Evolutionary conservation across 2,329 filamentous ascomycete species (phyloP), one percentile per base, ranked within the genome.

Genomic region (Penicillium vulpinum): DNA sequence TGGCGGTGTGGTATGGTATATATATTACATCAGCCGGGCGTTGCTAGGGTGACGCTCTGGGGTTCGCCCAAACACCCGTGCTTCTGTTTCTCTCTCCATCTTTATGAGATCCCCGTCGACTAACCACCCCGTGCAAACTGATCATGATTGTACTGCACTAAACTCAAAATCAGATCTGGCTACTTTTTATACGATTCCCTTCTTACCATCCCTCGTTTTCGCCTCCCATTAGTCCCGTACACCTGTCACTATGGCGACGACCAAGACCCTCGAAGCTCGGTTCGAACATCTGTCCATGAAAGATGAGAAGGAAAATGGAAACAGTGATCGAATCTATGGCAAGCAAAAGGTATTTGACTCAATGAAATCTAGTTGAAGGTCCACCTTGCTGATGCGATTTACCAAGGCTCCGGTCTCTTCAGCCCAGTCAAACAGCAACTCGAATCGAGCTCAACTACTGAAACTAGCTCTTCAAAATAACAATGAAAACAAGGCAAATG

Each of bases 231-330:
- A 41, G 36, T 54, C 18, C 56, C 50, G 54, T 47, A 35, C 51
- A 24, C 53, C 18, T 31, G 50, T 45, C 61, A 87, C 46, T 41
- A 84, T 93, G 89, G 85, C 92, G 62, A 85, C 89, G 62, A 85
- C 89, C 57, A 85, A 90, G 66, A 86, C 85, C 50, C 82, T 97
- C 45, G 93, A 97, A 78, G 82, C 89, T 77, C 90, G 90, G 68
- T 91, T 97, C 71, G 92, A 96, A 85, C 88, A 88, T 75, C 85
- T 97, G 78, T 88, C 90, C 21, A 90, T 97, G 61, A 88, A 90
- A 67, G 92, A 97, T 71, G 92, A 96, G 77, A 95, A 93, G 71
- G 88, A 91, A 57, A 76, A 80, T 31, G 78, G 78, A 53, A 81
- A 85, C 61, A 79, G 77, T 60, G 77, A 77, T 55, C 81, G 81